Conservation (phyloP, 2,329 filamentous ascomycete species). For the Aspergillus japonicus region DNA sequence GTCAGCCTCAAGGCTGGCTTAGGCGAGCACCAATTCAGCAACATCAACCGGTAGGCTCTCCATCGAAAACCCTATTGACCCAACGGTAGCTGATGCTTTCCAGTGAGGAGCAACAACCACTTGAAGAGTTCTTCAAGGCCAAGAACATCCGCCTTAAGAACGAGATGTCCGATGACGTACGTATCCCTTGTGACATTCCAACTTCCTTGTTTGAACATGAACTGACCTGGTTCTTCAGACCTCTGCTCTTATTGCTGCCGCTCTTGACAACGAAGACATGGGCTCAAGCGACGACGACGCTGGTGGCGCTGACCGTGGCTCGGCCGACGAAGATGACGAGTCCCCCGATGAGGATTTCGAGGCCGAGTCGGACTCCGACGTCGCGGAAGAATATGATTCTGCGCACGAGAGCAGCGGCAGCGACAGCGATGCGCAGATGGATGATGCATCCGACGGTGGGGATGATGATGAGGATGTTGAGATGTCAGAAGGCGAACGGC, state of each 20-base stretch:
- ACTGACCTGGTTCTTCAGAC: conserved; percentile 42
- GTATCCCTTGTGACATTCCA: conserved; percentile 33
- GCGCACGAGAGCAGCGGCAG: conserved; percentile 81
- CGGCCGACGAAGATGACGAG: conserved; percentile 93
- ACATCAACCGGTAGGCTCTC: conserved; percentile 75
- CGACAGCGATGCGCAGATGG: conserved; percentile 63
- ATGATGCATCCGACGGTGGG: conserved; percentile 44
- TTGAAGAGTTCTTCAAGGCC: conserved; percentile 97
- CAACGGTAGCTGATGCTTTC: conserved; percentile 21
- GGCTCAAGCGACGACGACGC: conserved; percentile 82
- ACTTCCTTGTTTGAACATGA: neutral
- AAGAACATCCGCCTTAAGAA: conserved; percentile 97
- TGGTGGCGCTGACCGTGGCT: conserved; percentile 73
- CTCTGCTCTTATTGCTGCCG: conserved; percentile 68
- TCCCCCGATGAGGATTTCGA: conserved; percentile 95
- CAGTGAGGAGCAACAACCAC: conserved; percentile 85
- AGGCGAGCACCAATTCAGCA: conserved; percentile 93
- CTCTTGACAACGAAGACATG: conserved; percentile 76
- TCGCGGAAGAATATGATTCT: conserved; percentile 93
- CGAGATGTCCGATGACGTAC: conserved; percentile 93
- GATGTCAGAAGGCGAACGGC: conserved; percentile 48
- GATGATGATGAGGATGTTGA: conserved; percentile 41
- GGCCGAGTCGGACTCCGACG: conserved; percentile 87
- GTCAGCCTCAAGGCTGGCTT: conserved; percentile 84
- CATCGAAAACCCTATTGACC: conserved; percentile 1